phyloP scores from a whole-genome alignment of 345 rosid genomes.

The Anacardium occidentale region DNA sequence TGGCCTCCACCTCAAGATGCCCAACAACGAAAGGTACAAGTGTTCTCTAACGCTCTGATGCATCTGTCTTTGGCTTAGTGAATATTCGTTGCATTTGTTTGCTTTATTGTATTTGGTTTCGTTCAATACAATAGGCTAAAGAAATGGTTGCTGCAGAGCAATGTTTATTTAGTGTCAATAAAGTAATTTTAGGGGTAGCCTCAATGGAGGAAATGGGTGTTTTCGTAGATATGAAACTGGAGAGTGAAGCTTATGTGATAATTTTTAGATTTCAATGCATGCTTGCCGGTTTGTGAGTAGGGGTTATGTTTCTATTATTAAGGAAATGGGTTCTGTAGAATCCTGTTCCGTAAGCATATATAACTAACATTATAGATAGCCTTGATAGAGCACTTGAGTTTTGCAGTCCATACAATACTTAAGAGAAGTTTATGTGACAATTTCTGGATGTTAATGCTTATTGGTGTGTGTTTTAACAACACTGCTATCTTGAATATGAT shows the following conservation, averaged over 20 bases:
- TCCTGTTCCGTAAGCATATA: neutral
- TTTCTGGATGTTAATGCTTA: neutral
- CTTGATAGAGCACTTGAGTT: neutral
- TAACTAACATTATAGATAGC: neutral
- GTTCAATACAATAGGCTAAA: neutral
- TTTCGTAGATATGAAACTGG: neutral
- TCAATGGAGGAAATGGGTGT: neutral
- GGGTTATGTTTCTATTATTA: neutral
- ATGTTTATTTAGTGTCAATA: neutral
- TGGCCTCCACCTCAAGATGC: slow-evolving; percentile 85
- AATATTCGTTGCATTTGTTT: neutral
- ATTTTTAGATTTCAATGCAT: neutral
- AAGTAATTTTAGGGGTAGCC: neutral
- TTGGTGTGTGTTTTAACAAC: no score
- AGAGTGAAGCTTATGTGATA: neutral
- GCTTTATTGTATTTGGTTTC: neutral
- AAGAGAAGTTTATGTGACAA: neutral
- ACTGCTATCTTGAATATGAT: neutral
- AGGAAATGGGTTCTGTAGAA: neutral
- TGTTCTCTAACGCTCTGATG: neutral
- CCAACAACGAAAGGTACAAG: slow-evolving; percentile 66
- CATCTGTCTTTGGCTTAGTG: neutral
- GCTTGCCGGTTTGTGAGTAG: no score
- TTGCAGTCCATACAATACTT: neutral
- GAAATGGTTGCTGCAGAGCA: neutral